Evolutionary conservation across 1,139 yeast species (phyloP).

Genomic region (Pichia terricola): DNA sequence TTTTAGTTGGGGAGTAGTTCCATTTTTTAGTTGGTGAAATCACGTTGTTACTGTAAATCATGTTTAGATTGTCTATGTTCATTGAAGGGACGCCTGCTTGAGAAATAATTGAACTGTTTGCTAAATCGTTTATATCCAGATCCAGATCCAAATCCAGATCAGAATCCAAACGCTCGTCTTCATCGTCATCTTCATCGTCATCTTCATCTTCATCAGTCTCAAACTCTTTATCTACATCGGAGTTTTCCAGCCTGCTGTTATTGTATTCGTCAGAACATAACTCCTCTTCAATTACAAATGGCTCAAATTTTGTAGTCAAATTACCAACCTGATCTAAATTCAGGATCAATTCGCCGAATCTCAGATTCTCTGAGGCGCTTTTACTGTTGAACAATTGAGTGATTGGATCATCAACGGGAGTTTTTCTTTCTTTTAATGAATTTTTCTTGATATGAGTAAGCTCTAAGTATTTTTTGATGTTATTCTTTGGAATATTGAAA

Average conservation of each 20-base stretch:
- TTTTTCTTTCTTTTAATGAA: not conserved
- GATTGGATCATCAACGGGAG: conserved; percentile 1
- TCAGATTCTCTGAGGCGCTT: no score
- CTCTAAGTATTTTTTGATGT: conserved; percentile 15
- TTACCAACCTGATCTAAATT: no score
- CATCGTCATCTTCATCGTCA: not conserved
- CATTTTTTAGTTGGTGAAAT: conserved; percentile 5
- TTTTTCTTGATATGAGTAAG: conserved; percentile 5
- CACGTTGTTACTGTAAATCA: not conserved
- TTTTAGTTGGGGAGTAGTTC: conserved; percentile 6
- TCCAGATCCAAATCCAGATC: no score
- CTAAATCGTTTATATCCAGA: no score
- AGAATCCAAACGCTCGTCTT: no score
- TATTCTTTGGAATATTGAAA: conserved; percentile 10
- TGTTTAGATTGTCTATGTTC: no score
- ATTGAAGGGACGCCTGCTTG: no score
- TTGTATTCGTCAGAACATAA: conserved; percentile 8
- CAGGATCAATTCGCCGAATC: no score
- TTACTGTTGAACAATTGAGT: no score
- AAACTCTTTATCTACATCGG: conserved; percentile 4
- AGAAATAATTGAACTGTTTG: no score
- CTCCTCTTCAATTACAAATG: not conserved
- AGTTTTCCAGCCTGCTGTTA: conserved; percentile 9
- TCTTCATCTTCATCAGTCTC: conserved; percentile 1
- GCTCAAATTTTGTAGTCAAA: no score